Conservation (phyloP, 2,329 filamentous ascomycete species). For the Sclerotinia sclerotiorum region DNA sequence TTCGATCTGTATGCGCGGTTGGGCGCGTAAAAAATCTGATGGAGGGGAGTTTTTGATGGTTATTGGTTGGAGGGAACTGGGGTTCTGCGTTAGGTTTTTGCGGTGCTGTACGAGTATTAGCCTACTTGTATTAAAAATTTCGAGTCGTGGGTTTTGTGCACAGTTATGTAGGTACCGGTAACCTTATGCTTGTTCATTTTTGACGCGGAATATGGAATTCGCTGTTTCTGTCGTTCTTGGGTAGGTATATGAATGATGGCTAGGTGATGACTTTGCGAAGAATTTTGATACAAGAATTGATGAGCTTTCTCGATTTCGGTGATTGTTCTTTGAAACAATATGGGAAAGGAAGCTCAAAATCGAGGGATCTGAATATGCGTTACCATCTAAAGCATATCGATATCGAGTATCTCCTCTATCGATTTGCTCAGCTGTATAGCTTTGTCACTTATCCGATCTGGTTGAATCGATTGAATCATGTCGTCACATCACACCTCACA, state of each 20-base stretch:
- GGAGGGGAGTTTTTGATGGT: not conserved
- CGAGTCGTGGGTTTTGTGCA: not conserved
- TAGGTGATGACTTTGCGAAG: not conserved
- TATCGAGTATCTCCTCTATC: not conserved
- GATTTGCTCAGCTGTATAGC: not conserved
- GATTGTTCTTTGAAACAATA: not conserved
- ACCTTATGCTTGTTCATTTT: not conserved
- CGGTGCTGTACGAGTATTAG: not conserved
- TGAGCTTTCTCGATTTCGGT: not conserved
- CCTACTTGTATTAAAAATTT: not conserved
- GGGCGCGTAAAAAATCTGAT: conserved; percentile 8
- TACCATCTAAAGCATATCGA: too few species aligned
- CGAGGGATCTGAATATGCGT: not conserved
- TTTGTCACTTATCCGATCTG: not conserved
- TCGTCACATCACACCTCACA: not conserved
- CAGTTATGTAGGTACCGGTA: not conserved
- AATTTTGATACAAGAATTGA: not conserved
- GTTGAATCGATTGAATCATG: not conserved
- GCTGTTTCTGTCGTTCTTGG: not conserved
- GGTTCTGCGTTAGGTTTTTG: not conserved
- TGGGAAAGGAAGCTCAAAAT: too few species aligned
- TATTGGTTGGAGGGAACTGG: not conserved
- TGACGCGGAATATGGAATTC: not conserved
- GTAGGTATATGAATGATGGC: not conserved
- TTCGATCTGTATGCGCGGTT: not conserved